These are phyloP conservation scores for Agrocybe praecox DNA, from an alignment of 768 basidiomycete species.

Conservation along the genomic window DNA sequence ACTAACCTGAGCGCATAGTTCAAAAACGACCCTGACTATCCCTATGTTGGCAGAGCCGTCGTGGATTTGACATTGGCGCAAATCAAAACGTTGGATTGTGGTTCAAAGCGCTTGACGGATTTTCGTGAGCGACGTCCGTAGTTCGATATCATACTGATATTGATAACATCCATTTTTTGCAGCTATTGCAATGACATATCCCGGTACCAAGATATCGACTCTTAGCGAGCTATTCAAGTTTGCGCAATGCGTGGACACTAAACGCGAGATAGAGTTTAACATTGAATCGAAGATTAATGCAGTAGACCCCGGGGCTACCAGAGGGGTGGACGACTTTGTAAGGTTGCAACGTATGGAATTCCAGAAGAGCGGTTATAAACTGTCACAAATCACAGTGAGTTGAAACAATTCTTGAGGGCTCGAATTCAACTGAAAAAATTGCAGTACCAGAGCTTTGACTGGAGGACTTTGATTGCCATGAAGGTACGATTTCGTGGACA, in stretches of 20 bases:
- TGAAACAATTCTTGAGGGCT: not conserved
- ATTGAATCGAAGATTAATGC: slow-evolving; percentile 80
- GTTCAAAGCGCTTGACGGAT: slow-evolving; percentile 58
- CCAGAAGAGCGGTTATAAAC: slow-evolving; percentile 55
- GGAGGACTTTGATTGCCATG: slow-evolving; percentile 76
- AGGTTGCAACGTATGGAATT: slow-evolving; percentile 62
- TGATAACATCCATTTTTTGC: not conserved
- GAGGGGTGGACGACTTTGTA: slow-evolving; percentile 61
- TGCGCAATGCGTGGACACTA: slow-evolving; percentile 69
- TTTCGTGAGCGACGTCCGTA: slow-evolving; percentile 50
- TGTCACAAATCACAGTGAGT: slow-evolving; percentile 58
- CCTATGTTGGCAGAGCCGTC: slow-evolving; percentile 77
- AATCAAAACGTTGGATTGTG: slow-evolving; percentile 81
- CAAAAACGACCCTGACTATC: slow-evolving; percentile 51
- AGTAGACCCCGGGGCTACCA: slow-evolving; percentile 51
- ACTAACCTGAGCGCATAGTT: not conserved
- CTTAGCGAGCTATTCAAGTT: slow-evolving; percentile 77
- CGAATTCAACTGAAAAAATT: not conserved
- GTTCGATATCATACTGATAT: too few species aligned
- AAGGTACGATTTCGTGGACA: slow-evolving; percentile 43
- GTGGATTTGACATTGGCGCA: slow-evolving; percentile 79
- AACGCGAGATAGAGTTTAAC: slow-evolving; percentile 67
- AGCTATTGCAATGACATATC: slow-evolving; percentile 69
- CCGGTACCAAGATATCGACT: slow-evolving; percentile 73
- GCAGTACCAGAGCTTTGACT: slow-evolving; percentile 83